Evolutionary conservation across 108 stramenopile species (phyloP).

Genomic region (Skeletonema menzelii): DNA sequence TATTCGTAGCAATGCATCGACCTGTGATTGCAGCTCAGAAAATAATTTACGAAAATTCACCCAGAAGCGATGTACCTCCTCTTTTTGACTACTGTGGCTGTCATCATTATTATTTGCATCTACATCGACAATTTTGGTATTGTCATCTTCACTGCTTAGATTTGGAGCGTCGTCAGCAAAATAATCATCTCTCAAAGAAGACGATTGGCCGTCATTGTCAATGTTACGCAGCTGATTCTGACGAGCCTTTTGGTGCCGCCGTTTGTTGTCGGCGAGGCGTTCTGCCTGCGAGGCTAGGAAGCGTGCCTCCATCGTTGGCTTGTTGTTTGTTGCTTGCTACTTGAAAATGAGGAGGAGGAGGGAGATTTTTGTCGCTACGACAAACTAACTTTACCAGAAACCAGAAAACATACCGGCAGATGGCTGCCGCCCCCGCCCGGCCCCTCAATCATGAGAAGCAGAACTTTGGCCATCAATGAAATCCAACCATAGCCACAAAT

Average conservation of each 20-base stretch:
- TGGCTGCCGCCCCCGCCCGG: too few species aligned
- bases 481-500: neutral
- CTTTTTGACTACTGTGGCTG: neutral
- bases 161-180: neutral
- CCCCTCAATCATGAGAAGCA: too few species aligned
- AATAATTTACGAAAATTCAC: slow-evolving; percentile 28
- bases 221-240: neutral
- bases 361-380: too few species aligned
- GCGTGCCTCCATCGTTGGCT: slow-evolving; percentile 7
- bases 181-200: neutral
- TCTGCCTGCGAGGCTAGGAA: slow-evolving; percentile 30
- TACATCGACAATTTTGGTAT: neutral
- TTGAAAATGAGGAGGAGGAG: too few species aligned
- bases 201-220: neutral
- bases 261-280: slow-evolving; percentile 15
- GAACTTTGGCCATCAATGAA: too few species aligned
- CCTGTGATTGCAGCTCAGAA: slow-evolving; percentile 15
- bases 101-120: neutral
- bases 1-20: slow-evolving; percentile 22
- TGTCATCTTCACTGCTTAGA: neutral
- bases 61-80: slow-evolving; percentile 23
- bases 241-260: slow-evolving; percentile 6
- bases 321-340: too few species aligned
- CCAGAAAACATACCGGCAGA: neutral
- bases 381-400: too few species aligned